phyloP scores from a whole-genome alignment of 2,329 filamentous ascomycete species.

The Epichloe amarillans region DNA sequence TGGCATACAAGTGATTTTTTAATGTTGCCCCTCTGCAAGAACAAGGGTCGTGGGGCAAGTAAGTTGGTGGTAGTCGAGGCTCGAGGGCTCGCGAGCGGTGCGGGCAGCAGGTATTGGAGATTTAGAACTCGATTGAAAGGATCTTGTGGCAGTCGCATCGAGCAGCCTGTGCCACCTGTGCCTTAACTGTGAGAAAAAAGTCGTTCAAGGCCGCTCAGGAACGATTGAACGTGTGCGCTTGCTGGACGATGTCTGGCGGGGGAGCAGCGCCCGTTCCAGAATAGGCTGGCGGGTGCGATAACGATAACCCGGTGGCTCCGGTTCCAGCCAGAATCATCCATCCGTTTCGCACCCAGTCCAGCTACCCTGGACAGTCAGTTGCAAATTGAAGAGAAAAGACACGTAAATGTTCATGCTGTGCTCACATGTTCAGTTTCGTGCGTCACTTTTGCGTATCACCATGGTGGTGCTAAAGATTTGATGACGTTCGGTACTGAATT shows the following conservation, averaged over 20 bases:
- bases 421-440: no score
- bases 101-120: background rate
- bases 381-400: no score
- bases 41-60: slow-evolving; percentile 3
- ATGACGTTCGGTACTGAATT: no score
- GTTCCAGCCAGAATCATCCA: background rate
- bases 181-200: background rate
- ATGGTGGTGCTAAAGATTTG: no score
- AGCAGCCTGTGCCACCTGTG: background rate
- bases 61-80: background rate
- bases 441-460: no score
- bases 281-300: slow-evolving; percentile 23
- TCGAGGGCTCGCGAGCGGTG: background rate
- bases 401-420: no score
- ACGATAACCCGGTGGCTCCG: slow-evolving; percentile 22
- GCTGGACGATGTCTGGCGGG: slow-evolving; percentile 5
- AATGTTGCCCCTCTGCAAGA: slow-evolving; percentile 2
- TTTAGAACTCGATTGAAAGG: background rate
- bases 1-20: background rate
- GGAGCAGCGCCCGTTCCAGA: slow-evolving; percentile 6
- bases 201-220: background rate
- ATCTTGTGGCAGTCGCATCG: background rate
- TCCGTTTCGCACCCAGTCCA: background rate
- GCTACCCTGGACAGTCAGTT: no score
- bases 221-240: slow-evolving; percentile 9